phyloP scores from a whole-genome alignment of 805 yeast species.

The Phaffomyces antillensis region DNA sequence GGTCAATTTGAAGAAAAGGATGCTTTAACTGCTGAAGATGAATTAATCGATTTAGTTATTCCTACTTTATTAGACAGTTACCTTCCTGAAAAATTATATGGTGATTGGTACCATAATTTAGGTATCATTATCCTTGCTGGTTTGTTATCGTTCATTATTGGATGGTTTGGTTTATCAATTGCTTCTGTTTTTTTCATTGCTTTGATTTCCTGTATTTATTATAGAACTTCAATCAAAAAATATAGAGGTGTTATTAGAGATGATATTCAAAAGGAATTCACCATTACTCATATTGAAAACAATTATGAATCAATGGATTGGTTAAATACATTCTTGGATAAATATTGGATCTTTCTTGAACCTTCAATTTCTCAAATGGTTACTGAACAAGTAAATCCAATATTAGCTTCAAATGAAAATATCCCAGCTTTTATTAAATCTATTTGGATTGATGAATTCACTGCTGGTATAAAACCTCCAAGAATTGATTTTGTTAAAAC shows the following conservation, averaged over 20 bases:
- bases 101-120: constrained; percentile 96
- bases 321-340: constrained; percentile 82
- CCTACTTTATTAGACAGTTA: constrained; percentile 71
- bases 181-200: constrained; percentile 77
- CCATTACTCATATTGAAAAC: constrained; percentile 72
- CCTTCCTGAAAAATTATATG: constrained; percentile 70
- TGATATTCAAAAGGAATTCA: constrained; percentile 77
- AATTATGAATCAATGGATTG: constrained; percentile 95
- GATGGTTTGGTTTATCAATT: constrained; percentile 66
- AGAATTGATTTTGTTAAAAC: constrained; percentile 88
- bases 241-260: constrained; percentile 72
- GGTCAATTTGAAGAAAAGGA: constrained; percentile 79
- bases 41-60: constrained; percentile 60
- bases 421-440: constrained; percentile 78
- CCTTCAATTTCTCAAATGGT: constrained; percentile 85
- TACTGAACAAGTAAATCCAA: constrained; percentile 77
- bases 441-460: constrained; percentile 80
- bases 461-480: constrained; percentile 94
- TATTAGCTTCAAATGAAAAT: constrained; percentile 67
- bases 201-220: constrained; percentile 54
- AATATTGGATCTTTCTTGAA: constrained; percentile 87
- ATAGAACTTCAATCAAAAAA: constrained; percentile 77
- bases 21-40: constrained; percentile 57
- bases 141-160: constrained; percentile 68
- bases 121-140: constrained; percentile 64